phyloP scores from a whole-genome alignment of 2,329 filamentous ascomycete species.

The Didymella keratinophila region DNA sequence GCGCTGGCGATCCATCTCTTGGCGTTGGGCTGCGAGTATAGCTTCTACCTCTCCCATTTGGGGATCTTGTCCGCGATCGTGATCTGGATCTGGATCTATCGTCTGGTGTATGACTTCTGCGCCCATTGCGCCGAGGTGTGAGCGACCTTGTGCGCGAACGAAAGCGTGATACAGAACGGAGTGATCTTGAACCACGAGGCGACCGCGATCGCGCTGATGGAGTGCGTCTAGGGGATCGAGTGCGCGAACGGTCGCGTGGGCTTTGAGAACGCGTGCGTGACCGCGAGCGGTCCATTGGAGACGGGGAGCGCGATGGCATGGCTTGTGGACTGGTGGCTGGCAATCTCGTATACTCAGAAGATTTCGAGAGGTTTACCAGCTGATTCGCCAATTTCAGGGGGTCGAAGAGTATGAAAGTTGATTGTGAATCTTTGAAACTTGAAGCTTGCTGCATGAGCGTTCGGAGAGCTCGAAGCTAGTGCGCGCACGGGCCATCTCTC shows the following conservation, averaged over 20 bases:
- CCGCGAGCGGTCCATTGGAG: conserved; percentile 28
- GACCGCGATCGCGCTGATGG: conserved; percentile 39
- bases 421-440: conserved; percentile 2
- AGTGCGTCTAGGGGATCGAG: conserved; percentile 38
- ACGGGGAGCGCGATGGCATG: conserved; percentile 39
- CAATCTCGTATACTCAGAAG: too few relatives aligned
- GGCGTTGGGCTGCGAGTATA: conserved; percentile 47
- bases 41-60: conserved; percentile 43
- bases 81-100: conserved; percentile 37
- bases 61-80: conserved; percentile 37
- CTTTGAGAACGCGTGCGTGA: conserved; percentile 44
- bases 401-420: background rate
- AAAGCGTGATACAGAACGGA: conserved; percentile 48
- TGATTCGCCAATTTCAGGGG: background rate
- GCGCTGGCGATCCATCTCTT: conserved; percentile 44
- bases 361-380: background rate
- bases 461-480: conserved; percentile 11
- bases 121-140: conserved; percentile 48
- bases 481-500: conserved; percentile 1
- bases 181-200: conserved; percentile 49
- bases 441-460: conserved; percentile 8
- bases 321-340: background rate
- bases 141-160: conserved; percentile 31
- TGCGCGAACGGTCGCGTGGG: conserved; percentile 53
- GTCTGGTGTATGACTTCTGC: conserved; percentile 44